These are phyloP conservation scores for Coniochaeta prunicola DNA, from an alignment of 2,329 filamentous ascomycete genomes.

Conservation along the genomic window DNA sequence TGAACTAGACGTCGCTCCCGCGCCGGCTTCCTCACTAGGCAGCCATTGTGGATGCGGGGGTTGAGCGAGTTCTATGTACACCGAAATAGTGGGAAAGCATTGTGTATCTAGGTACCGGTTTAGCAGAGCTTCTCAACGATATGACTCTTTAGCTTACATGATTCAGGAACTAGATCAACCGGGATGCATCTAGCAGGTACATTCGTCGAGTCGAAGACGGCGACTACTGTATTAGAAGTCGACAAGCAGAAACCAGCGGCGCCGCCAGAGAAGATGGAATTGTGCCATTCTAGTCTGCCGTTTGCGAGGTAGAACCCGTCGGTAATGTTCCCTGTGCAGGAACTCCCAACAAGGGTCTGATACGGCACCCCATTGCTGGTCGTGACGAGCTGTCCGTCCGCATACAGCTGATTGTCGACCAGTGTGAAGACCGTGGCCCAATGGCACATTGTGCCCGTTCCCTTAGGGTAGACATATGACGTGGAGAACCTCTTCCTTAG, in stretches of 20 bases:
- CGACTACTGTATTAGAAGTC: neutral
- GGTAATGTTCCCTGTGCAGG: neutral
- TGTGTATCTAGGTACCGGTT: conserved; percentile 1
- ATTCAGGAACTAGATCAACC: neutral
- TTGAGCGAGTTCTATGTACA: neutral
- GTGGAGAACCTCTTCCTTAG: neutral
- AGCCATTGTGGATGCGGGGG: neutral
- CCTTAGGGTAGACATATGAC: conserved; percentile 3
- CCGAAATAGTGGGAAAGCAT: conserved; percentile 2
- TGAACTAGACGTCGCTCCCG: neutral
- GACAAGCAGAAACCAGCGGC: conserved; percentile 4
- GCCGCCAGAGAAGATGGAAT: neutral
- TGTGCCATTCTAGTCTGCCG: neutral
- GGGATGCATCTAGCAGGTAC: conserved; percentile 1
- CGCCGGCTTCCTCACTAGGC: neutral
- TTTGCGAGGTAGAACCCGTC: conserved; percentile 2
- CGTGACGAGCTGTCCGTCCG: conserved; percentile 1
- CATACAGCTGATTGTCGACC: conserved; percentile 4
- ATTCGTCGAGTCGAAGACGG: neutral
- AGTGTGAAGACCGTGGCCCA: conserved; percentile 3
- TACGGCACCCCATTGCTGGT: neutral
- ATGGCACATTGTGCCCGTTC: conserved; percentile 1
- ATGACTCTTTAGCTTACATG: conserved; percentile 1
- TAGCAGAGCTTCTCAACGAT: neutral
- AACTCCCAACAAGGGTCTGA: conserved; percentile 1